Evolutionary conservation across 148 eudicot genomes (phyloP), one percentile per base, ranked within the genome.

Genomic region (Persicaria maculosa): DNA sequence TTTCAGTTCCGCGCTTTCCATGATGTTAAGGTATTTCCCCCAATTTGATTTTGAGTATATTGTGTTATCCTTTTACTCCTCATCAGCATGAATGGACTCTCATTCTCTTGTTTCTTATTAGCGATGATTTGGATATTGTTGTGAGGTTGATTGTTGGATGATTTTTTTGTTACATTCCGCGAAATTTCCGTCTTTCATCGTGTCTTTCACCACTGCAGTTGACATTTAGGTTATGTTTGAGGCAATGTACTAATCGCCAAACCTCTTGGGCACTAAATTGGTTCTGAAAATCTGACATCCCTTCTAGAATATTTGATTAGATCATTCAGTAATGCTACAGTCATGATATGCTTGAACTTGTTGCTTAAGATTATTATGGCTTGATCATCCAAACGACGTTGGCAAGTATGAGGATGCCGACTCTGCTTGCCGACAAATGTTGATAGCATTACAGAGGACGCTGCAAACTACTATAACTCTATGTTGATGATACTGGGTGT

Each of bases 1-100:
- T 70, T 94, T 70, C 83, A 80, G 59, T 59, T 91, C 45, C 77
- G 72, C 25, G 91, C 85, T 77, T 68, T 78, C 58, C 93, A 83
- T 69, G 81, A 88, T 81, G 80, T 88, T 40, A 91, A 93, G 95
- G 98, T 93, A 10, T 43, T 20, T 47, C 22, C 44, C 50, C 61
- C 48, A 31, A 31, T 31, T 31, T 31, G 40, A 31, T 31, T 31
- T 31, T 31, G 2, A 31, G 40, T 31, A 31, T 31, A 31, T 31
- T 31, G 40, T 31, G 40, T 31, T 31, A 31, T 3, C 40, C 40
- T 31, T 31, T 31, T 31, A 31, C 40, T 31, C 40, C 40, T 31
- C 40, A 31, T 31, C 40, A 31, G 40, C 40, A 31, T 31, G 2
- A 31, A 31, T 3, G 40, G 40, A 44, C 17, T 70, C 1, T 45